Base-by-base conservation (phyloP, 441 rosid species). In the Jatropha multifida region DNA sequence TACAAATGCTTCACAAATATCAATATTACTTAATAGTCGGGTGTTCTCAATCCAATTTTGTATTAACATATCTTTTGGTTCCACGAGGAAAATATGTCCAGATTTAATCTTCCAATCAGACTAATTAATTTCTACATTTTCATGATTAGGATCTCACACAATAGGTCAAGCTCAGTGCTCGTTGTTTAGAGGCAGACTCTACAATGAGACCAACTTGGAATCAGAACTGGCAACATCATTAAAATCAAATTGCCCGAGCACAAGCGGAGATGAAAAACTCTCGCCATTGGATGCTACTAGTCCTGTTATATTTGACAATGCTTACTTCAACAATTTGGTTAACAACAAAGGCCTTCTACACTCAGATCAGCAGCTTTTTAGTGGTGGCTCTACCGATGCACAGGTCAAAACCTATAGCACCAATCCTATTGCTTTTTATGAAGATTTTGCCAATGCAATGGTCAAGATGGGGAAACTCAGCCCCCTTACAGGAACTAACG, bases 401-500 rank as follows among this genome's bases (percentile, higher is more conserved):
- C 77, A 85, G 18, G 97, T 90, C 54, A 78, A 85, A 69, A 70
- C 37, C 23, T 93, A 87, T 44, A 83, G 85, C 51, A 64, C 78
- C 4, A 81, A 65, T 84, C 85, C 67, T 37, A 49, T 68, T 4
- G 73, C 84, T 0, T 90, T 92, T 79, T 82, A 81, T 46, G 63
- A 77, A 5, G 85, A 84, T 63, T 92, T 92, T 18, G 87, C 74
- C 38, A 74, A 69, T 70, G 89, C 94, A 0, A 92, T 90, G 90
- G 81, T 85, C n/a, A 92, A 84, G 67, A 90, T 92, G 97, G 94
- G 94, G n/a, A 80, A 74, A 14, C 79, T 92, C 60, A 81, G 88
- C 68, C 90, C 92, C 9, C 72, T 85, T 63, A 87, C 88, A 0
- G 92, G 96, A 18, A 83, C 69, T 42, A 76, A 58, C 27, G 93